A percentile compares a stretch with the other conserved stretches of the same genome.
phyloP scores from a whole-genome alignment of 2,329 filamentous ascomycete species.

The Bisporella sp. region DNA sequence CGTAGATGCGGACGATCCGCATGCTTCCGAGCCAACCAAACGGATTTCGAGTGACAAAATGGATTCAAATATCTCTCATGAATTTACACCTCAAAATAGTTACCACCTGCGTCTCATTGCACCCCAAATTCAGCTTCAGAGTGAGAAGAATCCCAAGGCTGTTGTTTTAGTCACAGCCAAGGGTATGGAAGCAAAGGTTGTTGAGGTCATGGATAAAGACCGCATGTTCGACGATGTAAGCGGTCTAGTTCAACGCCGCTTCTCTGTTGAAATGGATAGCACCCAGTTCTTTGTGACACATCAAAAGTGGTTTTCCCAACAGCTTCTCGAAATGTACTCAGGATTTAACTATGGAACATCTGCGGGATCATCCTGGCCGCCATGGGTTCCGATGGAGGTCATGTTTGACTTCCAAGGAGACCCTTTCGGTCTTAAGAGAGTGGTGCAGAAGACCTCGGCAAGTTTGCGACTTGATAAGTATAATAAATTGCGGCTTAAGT shows the following conservation, averaged over 20 bases:
- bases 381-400: slow-evolving; percentile 96
- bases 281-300: slow-evolving; percentile 97
- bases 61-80: slow-evolving; percentile 71
- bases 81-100: slow-evolving; percentile 85
- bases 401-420: slow-evolving; percentile 95
- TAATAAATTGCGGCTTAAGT: slow-evolving; percentile 94
- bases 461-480: slow-evolving; percentile 95
- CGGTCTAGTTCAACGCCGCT: slow-evolving; percentile 88
- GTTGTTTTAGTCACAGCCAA: slow-evolving; percentile 96
- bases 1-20: slow-evolving; percentile 59
- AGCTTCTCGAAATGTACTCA: slow-evolving; percentile 86
- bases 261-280: slow-evolving; percentile 93
- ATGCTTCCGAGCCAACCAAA: slow-evolving; percentile 28
- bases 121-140: slow-evolving; percentile 95
- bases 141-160: slow-evolving; percentile 94
- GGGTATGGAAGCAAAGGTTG: slow-evolving; percentile 95
- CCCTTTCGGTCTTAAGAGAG: slow-evolving; percentile 95
- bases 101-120: slow-evolving; percentile 94
- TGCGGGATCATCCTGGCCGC: slow-evolving; percentile 83
- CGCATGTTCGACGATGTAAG: slow-evolving; percentile 88
- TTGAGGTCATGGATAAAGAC: slow-evolving; percentile 97
- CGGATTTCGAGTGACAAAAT: slow-evolving; percentile 50
- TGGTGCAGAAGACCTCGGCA: slow-evolving; percentile 94
- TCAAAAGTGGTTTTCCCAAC: slow-evolving; percentile 79
- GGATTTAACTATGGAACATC: slow-evolving; percentile 88